phyloP scores from a whole-genome alignment of 2,329 filamentous ascomycete genomes.

The Colletotrichum lentis region DNA sequence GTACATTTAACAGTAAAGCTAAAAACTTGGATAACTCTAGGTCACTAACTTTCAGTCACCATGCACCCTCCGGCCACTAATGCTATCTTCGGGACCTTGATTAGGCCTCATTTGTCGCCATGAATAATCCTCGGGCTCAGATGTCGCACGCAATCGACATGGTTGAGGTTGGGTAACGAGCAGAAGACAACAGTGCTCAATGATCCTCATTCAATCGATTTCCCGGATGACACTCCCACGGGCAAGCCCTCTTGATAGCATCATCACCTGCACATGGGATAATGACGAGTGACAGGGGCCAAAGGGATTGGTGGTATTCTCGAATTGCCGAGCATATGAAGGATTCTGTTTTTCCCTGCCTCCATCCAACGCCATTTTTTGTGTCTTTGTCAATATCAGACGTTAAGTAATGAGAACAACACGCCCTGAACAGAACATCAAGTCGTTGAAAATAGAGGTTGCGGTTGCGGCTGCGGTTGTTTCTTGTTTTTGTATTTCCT shows the following conservation, averaged over 20 bases:
- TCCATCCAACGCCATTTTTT: constrained; percentile 18
- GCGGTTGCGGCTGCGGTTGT: constrained; percentile 26
- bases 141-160: too few species aligned
- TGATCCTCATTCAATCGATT: too few species aligned
- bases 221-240: neutral
- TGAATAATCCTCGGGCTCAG: too few species aligned
- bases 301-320: constrained; percentile 17
- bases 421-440: constrained; percentile 26
- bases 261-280: neutral
- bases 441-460: constrained; percentile 33
- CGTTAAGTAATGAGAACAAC: constrained; percentile 19
- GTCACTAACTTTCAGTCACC: too few species aligned
- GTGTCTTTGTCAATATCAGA: constrained; percentile 17
- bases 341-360: constrained; percentile 24
- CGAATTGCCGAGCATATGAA: constrained; percentile 22
- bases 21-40: too few species aligned
- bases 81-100: too few species aligned
- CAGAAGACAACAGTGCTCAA: too few species aligned
- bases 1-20: too few species aligned
- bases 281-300: neutral
- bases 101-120: too few species aligned
- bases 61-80: too few species aligned
- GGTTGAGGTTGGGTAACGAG: too few species aligned
- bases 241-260: neutral
- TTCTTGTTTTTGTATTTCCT: constrained; percentile 37